Evolutionary conservation across 148 eudicot genomes (phyloP).

Genomic region (Persicaria tinctoria): DNA sequence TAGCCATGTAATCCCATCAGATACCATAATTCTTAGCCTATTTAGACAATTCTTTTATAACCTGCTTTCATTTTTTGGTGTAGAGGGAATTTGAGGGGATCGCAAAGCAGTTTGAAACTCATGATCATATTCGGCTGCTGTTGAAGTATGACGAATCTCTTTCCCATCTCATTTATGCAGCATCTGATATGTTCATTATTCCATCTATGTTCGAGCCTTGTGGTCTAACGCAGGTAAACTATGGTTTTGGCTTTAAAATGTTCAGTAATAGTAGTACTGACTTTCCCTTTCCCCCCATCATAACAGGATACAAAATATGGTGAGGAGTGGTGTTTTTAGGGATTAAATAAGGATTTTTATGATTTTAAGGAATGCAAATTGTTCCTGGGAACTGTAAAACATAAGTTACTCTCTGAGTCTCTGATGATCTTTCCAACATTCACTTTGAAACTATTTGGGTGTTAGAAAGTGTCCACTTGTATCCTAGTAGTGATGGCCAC

Average conservation of each 20-base stretch:
- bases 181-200: slow-evolving; percentile 88
- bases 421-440: no score
- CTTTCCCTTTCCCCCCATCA: background rate
- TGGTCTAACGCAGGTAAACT: slow-evolving; percentile 89
- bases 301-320: background rate
- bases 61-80: slow-evolving; percentile 13
- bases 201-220: slow-evolving; percentile 98
- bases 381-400: background rate
- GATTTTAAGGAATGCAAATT: background rate
- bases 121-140: slow-evolving; percentile 59
- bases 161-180: slow-evolving; percentile 76
- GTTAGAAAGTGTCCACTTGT: no score
- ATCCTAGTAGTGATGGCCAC: no score
- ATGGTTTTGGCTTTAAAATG: slow-evolving; percentile 1
- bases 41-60: background rate
- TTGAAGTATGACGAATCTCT: slow-evolving; percentile 88
- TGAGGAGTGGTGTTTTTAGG: background rate
- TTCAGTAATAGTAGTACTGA: background rate
- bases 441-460: no score
- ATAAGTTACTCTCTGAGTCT: no score
- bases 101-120: slow-evolving; percentile 55
- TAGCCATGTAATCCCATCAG: background rate
- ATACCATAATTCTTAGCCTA: background rate
- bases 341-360: background rate
- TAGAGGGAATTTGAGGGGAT: slow-evolving; percentile 90